Evolutionary conservation across 2,329 filamentous ascomycete species (phyloP).

Genomic region (Calonectria pauciramosa): DNA sequence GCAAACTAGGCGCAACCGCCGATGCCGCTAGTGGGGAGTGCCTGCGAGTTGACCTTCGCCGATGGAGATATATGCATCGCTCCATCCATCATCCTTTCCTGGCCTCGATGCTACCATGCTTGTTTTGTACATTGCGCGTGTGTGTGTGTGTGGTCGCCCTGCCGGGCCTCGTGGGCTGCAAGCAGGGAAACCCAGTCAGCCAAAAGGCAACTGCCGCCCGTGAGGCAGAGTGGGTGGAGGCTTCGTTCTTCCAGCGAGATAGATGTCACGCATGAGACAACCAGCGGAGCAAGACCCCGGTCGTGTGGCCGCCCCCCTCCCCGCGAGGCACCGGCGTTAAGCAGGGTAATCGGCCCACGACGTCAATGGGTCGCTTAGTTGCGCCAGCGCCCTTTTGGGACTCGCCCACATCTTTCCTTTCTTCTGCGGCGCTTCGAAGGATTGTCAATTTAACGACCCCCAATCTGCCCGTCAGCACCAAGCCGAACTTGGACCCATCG

Average conservation of each 20-base stretch:
- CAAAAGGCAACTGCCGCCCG: slow-evolving; percentile 27
- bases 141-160: slow-evolving; percentile 10
- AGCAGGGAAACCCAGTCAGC: slow-evolving; percentile 9
- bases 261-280: slow-evolving; percentile 34
- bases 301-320: slow-evolving; percentile 2
- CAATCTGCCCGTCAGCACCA: slow-evolving; percentile 16
- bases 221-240: slow-evolving; percentile 22
- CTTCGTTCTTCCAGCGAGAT: slow-evolving; percentile 12
- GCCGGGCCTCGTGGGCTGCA: slow-evolving; percentile 21
- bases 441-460: slow-evolving; percentile 23
- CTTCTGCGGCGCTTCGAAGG: slow-evolving; percentile 30
- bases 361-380: slow-evolving; percentile 26
- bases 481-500: background rate
- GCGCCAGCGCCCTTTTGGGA: slow-evolving; percentile 15
- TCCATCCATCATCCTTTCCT: slow-evolving; percentile 14
- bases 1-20: slow-evolving; percentile 21
- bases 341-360: slow-evolving; percentile 26
- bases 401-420: slow-evolving; percentile 19
- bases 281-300: slow-evolving; percentile 18
- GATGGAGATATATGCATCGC: slow-evolving; percentile 22
- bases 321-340: slow-evolving; percentile 32
- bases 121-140: background rate
- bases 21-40: slow-evolving; percentile 18
- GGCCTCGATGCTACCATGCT: background rate
- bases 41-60: background rate